Percentiles rank a stretch among this genome's conserved stretches.
phyloP scores from a whole-genome alignment of 345 rosid genomes.

The Barbarea vulgaris region DNA sequence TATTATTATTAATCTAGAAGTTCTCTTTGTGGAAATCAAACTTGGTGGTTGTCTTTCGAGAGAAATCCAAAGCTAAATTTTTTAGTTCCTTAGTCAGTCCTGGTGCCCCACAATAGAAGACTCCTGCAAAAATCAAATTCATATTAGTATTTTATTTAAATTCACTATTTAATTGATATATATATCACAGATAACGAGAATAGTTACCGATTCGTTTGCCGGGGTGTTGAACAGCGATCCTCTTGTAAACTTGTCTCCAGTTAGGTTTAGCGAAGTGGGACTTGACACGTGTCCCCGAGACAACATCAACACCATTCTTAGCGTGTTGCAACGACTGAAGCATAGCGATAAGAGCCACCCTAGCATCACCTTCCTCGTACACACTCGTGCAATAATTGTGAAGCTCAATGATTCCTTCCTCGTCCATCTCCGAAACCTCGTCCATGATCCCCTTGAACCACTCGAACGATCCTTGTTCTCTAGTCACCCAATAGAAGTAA shows the following conservation, averaged over 20 bases:
- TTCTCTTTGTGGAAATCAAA: constrained; percentile 94
- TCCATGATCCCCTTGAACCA: constrained; percentile 97
- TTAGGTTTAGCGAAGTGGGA: constrained; percentile 89
- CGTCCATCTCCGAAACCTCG: constrained; percentile 84
- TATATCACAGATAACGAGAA: too few relatives aligned
- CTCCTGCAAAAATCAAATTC: constrained; percentile 61
- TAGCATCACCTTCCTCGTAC: constrained; percentile 91
- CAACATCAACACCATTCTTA: constrained; percentile 85
- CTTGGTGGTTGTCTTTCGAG: constrained; percentile 79
- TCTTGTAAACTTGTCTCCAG: constrained; percentile 91
- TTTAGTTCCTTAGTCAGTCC: constrained; percentile 62
- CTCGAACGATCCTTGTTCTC: constrained; percentile 93
- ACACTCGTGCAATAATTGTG: constrained; percentile 94
- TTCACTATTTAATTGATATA: not conserved
- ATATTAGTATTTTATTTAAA: not conserved
- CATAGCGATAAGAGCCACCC: constrained; percentile 87
- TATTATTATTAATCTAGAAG: constrained; percentile 48
- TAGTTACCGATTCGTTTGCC: constrained; percentile 62
- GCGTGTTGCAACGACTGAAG: constrained; percentile 85
- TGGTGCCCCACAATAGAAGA: constrained; percentile 90
- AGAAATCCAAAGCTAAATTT: constrained; percentile 72
- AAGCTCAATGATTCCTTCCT: constrained; percentile 66
- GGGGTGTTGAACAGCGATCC: constrained; percentile 62
- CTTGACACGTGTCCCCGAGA: constrained; percentile 80
- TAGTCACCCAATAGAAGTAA: constrained; percentile 91